Percentiles rank a stretch among this genome's conserved stretches.
Evolutionary conservation across 2,329 filamentous ascomycete genomes (phyloP).

Genomic region (Volutella citrinella): DNA sequence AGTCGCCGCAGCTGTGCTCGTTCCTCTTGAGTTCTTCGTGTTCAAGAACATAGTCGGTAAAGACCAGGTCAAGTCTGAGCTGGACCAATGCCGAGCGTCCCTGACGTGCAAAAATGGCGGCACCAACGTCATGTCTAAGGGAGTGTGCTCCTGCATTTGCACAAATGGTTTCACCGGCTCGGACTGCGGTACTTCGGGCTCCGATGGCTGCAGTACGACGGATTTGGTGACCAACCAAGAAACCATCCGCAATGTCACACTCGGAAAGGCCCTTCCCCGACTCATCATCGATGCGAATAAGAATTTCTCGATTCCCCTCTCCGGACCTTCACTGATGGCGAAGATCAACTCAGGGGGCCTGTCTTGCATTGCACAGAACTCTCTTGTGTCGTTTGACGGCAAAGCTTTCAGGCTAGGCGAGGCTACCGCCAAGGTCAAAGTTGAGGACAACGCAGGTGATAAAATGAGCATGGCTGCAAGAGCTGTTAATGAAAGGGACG

Average conservation of each 20-base stretch:
- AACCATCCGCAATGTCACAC: constrained; percentile 64
- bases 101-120: constrained; percentile 78
- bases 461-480: constrained; percentile 13
- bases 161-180: constrained; percentile 76
- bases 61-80: constrained; percentile 33
- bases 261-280: constrained; percentile 75
- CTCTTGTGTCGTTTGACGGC: constrained; percentile 79
- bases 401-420: constrained; percentile 35
- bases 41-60: constrained; percentile 45
- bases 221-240: constrained; percentile 40
- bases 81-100: constrained; percentile 56
- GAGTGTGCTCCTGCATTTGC: constrained; percentile 81
- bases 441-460: no score
- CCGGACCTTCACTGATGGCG: constrained; percentile 65
- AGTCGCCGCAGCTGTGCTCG: constrained; percentile 75
- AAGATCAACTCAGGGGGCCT: constrained; percentile 73
- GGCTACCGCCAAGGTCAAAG: constrained; percentile 24
- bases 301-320: constrained; percentile 76
- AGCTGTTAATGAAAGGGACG: constrained; percentile 8
- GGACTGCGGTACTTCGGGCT: constrained; percentile 46
- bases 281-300: constrained; percentile 62
- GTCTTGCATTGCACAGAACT: constrained; percentile 82
- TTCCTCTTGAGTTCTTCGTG: constrained; percentile 69
- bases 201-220: constrained; percentile 53
- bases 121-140: constrained; percentile 64